Evolutionary conservation across 2,329 filamentous ascomycete genomes (phyloP), one percentile per base, ranked within the genome.

Genomic region (Claviceps quebecensis): DNA sequence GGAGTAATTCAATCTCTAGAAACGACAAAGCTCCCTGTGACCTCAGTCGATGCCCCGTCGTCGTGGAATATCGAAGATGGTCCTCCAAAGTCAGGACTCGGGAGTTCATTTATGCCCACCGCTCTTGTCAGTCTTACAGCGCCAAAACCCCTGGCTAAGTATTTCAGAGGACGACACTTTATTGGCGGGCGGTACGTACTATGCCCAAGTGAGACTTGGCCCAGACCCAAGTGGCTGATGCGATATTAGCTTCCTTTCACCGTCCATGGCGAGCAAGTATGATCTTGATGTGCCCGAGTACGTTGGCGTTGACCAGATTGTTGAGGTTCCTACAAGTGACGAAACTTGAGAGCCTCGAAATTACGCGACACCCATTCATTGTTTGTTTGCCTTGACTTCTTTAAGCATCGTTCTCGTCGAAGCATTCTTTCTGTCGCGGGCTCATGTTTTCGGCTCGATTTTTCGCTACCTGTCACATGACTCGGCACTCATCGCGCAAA

Each of bases 1-100:
- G 75, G 75, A 0, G 85, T 96, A 14, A 94, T 98, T 59, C 72
- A 77, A 54, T 81, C 85, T 7, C 74, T 98, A 39, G 80, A 88
- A 58, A 75, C 82, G 43, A 84, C 86, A 5, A 76, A 76, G 26
- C 62, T 93, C 7, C 86, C 89, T 0, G 85, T 97, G 0, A 83
- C 93, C 2, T 86, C 88, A 2, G 87, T 98, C 22, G 93, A 98
- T 69, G 89, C 87, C 6, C 93, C 93, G 1, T 95, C 87, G 36
- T 93, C 87, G 1, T 98, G 93, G 93, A 82, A 93, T 65, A 94
- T 98, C 52, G 87, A 95, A 62, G 72, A 74, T 11, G 93, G 93
- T 0, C 91, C 91, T 8, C 89, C 90, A 11, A 70, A 74, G 49
- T 78, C 81, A 1, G 91, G 88, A 0, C 76, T 87, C 0, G 91